Evolutionary conservation across 1,139 yeast species (phyloP).

Genomic region (Pichia norvegensis): DNA sequence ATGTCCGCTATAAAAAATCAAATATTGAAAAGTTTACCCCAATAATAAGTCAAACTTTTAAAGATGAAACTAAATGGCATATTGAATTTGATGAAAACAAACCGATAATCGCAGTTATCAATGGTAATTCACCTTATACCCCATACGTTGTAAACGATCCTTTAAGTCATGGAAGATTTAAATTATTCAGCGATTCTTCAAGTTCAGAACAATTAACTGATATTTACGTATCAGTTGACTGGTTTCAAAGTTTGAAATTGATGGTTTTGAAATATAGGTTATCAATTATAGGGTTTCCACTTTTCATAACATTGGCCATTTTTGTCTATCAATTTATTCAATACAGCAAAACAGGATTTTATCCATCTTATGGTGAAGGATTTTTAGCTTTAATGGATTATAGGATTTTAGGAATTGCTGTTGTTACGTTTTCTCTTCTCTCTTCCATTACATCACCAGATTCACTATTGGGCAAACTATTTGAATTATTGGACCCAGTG

Average conservation of each 20-base stretch:
- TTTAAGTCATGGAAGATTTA: slow-evolving; percentile 32
- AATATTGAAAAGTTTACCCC: slow-evolving; percentile 41
- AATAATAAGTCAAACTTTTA: slow-evolving; percentile 56
- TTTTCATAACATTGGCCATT: slow-evolving; percentile 39
- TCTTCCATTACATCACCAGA: slow-evolving; percentile 33
- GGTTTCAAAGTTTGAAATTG: slow-evolving; percentile 41
- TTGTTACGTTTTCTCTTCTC: slow-evolving; percentile 22
- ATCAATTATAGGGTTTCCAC: slow-evolving; percentile 51
- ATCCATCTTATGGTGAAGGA: slow-evolving; percentile 46
- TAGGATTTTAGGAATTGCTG: slow-evolving; percentile 21
- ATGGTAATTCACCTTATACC: slow-evolving; percentile 75
- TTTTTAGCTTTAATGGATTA: slow-evolving; percentile 31
- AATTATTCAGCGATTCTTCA: slow-evolving; percentile 37
- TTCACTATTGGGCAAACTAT: slow-evolving; percentile 24
- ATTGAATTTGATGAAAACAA: slow-evolving; percentile 35
- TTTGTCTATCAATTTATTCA: slow-evolving; percentile 39
- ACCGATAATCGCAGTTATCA: slow-evolving; percentile 40
- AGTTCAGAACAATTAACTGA: slow-evolving; percentile 29
- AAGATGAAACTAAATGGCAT: slow-evolving; percentile 77
- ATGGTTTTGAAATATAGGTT: slow-evolving; percentile 58
- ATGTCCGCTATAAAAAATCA: slow-evolving; percentile 26
- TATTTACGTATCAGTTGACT: slow-evolving; percentile 35
- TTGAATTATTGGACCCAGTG: slow-evolving; percentile 51
- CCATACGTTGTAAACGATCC: slow-evolving; percentile 37
- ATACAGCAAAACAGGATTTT: slow-evolving; percentile 35